phyloP scores from a whole-genome alignment of 345 rosid species.

The Noccaea caerulescens region DNA sequence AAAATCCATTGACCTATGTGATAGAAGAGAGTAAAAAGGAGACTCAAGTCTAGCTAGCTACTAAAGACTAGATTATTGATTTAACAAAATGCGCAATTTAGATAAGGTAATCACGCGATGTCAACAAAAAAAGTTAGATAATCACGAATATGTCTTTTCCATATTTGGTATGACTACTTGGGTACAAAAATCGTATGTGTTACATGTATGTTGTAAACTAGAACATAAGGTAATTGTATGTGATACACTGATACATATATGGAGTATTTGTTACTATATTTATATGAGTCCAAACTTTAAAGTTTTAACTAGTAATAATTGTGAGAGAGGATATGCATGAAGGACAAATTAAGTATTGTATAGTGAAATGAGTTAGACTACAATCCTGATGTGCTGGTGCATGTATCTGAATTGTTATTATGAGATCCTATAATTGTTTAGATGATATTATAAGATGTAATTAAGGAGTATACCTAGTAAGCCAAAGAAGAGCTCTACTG shows the following conservation, averaged over 20 bases:
- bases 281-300: slow-evolving; percentile 5
- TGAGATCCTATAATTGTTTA: not conserved
- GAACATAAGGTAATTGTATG: not conserved
- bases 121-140: no score
- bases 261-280: not conserved
- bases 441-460: not conserved
- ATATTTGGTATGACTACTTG: slow-evolving; percentile 5
- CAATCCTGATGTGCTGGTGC: not conserved
- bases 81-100: not conserved
- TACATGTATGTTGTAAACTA: slow-evolving; percentile 7
- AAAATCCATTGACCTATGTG: slow-evolving; percentile 76
- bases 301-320: not conserved
- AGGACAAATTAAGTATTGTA: not conserved
- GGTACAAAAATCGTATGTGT: not conserved
- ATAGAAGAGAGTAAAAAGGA: not conserved
- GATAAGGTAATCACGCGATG: no score
- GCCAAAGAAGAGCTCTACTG: slow-evolving; percentile 87
- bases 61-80: not conserved
- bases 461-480: slow-evolving; percentile 63
- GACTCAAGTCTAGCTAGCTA: not conserved
- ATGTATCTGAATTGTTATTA: not conserved
- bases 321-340: not conserved
- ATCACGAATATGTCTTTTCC: not conserved
- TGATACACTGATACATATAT: not conserved
- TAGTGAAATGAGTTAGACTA: slow-evolving; percentile 13